Evolutionary conservation across 2,329 filamentous ascomycete genomes (phyloP), one percentile per base, ranked within the genome.

Genomic region (Trematosphaeria pertusa): DNA sequence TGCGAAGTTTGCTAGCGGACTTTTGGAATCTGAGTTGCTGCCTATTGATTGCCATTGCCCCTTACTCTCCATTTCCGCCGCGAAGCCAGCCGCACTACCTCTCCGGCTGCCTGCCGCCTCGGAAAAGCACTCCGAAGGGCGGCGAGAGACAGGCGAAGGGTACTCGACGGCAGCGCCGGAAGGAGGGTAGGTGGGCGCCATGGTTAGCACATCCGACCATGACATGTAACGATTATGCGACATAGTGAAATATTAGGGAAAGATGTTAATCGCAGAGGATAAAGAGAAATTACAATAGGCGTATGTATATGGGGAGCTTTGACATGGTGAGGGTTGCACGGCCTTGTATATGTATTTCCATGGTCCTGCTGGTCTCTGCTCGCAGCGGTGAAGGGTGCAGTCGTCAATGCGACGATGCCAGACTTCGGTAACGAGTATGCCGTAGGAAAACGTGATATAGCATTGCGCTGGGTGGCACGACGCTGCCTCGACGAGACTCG

Each of bases 21-120:
- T 72, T 46, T 68, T 71, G 19, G 67, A 62, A 43, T 65, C 61
- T 26, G 61, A 61, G 43, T 64, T 57, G 47, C 65, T 71, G 57
- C 64, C 67, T 71, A 65, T 48, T 52, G 62, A 64, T 58, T 63
- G 64, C 66, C 68, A 70, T 46, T 69, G 68, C 57, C 64, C 67
- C 38, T 61, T 65, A 60, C 60, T 64, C 68, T 70, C 69, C 67
- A 66, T 60, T 36, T 65, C 67, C 58, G 66, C 61, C 58, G 61
- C 66, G 56, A 70, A 69, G 31, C 64, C 64, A 50, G 61, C 61
- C 57, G 61, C 57, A 57, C 69, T 71, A 26, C 65, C 66, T 44
- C 69, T 58, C 46, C 65, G 59, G 36, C 64, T 64, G 50, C 53
- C 56, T 31, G 61, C 54, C 31, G 59, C 54, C 21, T 69, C 68